phyloP scores from a whole-genome alignment of 805 yeast genomes.

The Cyberlindnera galapagoensis region DNA sequence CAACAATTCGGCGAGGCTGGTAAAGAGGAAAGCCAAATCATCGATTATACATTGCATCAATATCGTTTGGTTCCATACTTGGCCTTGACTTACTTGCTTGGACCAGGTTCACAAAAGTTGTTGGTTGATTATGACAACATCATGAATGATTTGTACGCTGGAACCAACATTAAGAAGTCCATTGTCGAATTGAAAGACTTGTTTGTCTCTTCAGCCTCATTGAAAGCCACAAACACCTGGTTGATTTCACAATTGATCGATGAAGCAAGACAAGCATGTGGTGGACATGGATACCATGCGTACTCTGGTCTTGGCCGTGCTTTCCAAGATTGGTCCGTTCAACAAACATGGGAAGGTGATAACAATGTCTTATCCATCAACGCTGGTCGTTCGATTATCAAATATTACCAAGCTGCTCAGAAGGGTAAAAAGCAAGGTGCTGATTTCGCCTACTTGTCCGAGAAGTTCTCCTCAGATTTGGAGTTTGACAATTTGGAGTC shows the following conservation, averaged over 20 bases:
- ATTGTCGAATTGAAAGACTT: slow-evolving; percentile 66
- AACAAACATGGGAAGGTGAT: slow-evolving; percentile 98
- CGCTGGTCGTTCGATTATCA: slow-evolving; percentile 65
- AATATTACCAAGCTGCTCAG: slow-evolving; percentile 33
- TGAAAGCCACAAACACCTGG: slow-evolving; percentile 91
- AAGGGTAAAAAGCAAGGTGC: slow-evolving; percentile 28
- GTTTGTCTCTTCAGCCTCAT: slow-evolving; percentile 79
- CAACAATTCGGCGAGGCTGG: slow-evolving; percentile 57
- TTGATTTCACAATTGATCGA: slow-evolving; percentile 72
- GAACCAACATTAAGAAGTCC: slow-evolving; percentile 40
- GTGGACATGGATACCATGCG: slow-evolving; percentile 95
- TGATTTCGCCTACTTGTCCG: slow-evolving; percentile 25
- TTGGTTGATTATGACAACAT: slow-evolving; percentile 44
- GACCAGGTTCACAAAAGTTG: slow-evolving; percentile 62
- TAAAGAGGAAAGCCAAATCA: slow-evolving; percentile 65
- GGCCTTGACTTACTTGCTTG: slow-evolving; percentile 71
- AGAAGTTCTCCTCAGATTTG: slow-evolving; percentile 23
- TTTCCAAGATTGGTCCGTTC: slow-evolving; percentile 92
- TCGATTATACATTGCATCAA: slow-evolving; percentile 87
- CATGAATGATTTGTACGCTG: slow-evolving; percentile 44
- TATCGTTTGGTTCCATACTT: slow-evolving; percentile 79
- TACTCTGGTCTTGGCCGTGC: slow-evolving; percentile 88
- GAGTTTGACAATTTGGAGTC: slow-evolving; percentile 17
- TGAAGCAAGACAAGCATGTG: slow-evolving; percentile 89
- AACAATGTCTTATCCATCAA: slow-evolving; percentile 81